phyloP scores from a whole-genome alignment of 139 green algal species.

The Pseudopediastrum boryanum region DNA sequence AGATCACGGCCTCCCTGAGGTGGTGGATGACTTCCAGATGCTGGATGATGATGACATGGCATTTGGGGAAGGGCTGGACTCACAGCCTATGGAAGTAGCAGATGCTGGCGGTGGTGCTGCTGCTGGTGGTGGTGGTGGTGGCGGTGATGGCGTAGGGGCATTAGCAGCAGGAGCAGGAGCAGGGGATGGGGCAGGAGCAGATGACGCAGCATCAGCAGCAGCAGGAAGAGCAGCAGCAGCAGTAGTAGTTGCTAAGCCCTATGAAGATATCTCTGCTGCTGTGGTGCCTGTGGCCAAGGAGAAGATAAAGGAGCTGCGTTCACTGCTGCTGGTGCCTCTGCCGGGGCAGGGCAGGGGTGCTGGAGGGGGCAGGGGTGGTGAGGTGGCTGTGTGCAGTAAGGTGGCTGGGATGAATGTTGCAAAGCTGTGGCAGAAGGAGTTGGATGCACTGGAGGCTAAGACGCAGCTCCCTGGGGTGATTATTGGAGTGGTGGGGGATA shows the following conservation, averaged over 20 bases:
- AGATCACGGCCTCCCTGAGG: no score
- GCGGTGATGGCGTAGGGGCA: not conserved
- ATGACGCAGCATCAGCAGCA: not conserved
- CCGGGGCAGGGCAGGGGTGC: no score
- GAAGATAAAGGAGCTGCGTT: no score
- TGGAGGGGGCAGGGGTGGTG: no score
- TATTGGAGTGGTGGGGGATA: conserved; percentile 41
- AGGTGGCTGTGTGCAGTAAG: no score
- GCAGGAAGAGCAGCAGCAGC: not conserved
- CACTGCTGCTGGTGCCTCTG: no score
- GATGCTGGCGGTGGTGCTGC: not conserved
- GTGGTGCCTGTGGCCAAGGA: no score
- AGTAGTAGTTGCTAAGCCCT: not conserved
- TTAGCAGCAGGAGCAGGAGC: not conserved
- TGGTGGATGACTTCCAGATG: not conserved
- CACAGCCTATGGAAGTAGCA: conserved; percentile 6
- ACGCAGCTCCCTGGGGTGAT: conserved; percentile 12
- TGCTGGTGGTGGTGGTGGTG: not conserved
- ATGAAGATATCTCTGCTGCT: no score
- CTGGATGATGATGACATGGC: no score
- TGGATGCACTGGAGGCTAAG: conserved; percentile 12
- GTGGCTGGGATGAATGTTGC: not conserved
- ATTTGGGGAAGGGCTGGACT: no score
- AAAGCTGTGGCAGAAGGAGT: conserved; percentile 17
- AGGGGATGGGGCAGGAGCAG: not conserved